Evolutionary conservation across 176 grass and related monocot species (phyloP).

Genomic region (maize (Zea mays)): Zm-B73-REFERENCE-NAM-5.0 NC_050098.1:99020501-99021000

Average conservation of each 20-base stretch:
- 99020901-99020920: neutral
- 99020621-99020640: conserved; percentile 28
- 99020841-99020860: conserved; percentile 4
- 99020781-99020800: conserved; percentile 63
- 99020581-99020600: conserved; percentile 86
- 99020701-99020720: conserved; percentile 84
- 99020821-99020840: conserved; percentile 19
- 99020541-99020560: neutral
- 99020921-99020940: neutral
- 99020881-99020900: neutral
- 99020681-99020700: conserved; percentile 34
- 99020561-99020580: conserved; percentile 68
- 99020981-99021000: neutral
- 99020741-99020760: conserved; percentile 98
- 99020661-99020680: conserved; percentile 6
- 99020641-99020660: neutral
- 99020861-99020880: neutral
- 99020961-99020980: conserved; percentile 6
- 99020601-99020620: conserved; percentile 70
- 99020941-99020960: neutral
- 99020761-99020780: conserved; percentile 77
- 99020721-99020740: conserved; percentile 77
- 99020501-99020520: neutral
- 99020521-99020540: no score
- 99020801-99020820: conserved; percentile 21